Percentiles rank a stretch among this genome's conserved stretches.
Evolutionary conservation across 164 flowering plant genomes (phyloP).

Genomic region (Santalum album): DNA sequence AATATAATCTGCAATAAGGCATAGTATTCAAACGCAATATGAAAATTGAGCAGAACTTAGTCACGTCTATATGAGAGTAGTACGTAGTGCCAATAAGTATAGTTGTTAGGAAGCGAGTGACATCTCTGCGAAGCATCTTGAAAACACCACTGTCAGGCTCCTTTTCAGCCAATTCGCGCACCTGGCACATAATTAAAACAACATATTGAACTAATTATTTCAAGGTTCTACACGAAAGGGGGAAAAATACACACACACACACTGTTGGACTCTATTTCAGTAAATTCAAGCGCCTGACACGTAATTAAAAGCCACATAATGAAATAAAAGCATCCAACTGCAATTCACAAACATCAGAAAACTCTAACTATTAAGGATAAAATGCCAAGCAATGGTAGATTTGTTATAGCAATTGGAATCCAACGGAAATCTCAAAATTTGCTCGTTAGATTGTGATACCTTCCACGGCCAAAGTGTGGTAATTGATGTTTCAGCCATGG

Average conservation of each 20-base stretch:
- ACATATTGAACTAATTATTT: neutral
- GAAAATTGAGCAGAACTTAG: conserved; percentile 1
- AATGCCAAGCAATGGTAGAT: too few relatives aligned
- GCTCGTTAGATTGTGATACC: conserved; percentile 46
- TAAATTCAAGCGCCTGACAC: conserved; percentile 83
- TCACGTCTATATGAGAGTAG: neutral
- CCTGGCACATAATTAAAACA: conserved; percentile 29
- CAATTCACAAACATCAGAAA: neutral
- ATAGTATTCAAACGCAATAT: conserved; percentile 8
- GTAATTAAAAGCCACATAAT: too few relatives aligned
- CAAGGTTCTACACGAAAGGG: neutral
- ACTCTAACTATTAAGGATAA: too few relatives aligned
- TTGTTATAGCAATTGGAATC: too few relatives aligned
- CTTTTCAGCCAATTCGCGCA: conserved; percentile 94
- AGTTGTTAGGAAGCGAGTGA: conserved; percentile 92
- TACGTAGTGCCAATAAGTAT: conserved; percentile 99
- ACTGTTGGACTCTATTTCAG: conserved; percentile 89
- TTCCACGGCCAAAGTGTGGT: conserved; percentile 99
- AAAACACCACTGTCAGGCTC: conserved; percentile 93
- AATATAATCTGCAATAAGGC: conserved; percentile 20
- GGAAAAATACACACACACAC: too few relatives aligned
- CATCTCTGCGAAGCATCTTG: conserved; percentile 88
- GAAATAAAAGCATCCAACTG: neutral
- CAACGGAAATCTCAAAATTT: too few relatives aligned
- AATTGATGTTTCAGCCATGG: conserved; percentile 98